Evolutionary conservation across 2,329 filamentous ascomycete genomes (phyloP).

Genomic region (Aspergillus ustus): DNA sequence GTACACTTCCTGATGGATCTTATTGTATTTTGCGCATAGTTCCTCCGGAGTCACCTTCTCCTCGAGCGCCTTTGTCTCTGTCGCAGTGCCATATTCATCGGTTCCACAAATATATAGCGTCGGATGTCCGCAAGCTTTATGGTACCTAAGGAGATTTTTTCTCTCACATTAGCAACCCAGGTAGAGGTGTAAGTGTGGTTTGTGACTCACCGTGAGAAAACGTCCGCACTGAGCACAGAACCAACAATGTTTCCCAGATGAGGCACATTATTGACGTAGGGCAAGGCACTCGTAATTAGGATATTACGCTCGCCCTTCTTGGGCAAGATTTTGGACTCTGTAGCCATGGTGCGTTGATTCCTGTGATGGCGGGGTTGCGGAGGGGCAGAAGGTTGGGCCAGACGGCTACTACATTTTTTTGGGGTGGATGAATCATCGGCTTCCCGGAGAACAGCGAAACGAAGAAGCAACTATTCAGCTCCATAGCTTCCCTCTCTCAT

Average conservation of each 20-base stretch:
- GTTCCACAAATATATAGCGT: conserved; percentile 87
- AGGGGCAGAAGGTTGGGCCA: conserved; percentile 18
- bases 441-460: conserved; percentile 3
- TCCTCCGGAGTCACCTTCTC: conserved; percentile 80
- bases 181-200: conserved; percentile 57
- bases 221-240: conserved; percentile 85
- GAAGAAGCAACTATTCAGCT: not conserved
- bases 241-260: conserved; percentile 90
- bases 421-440: conserved; percentile 28
- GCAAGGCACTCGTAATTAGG: conserved; percentile 87
- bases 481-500: conserved; percentile 59
- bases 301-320: conserved; percentile 80
- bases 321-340: conserved; percentile 59
- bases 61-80: conserved; percentile 92
- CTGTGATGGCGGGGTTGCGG: conserved; percentile 23
- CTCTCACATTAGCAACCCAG: conserved; percentile 22
- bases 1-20: conserved; percentile 87
- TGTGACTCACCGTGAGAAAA: conserved; percentile 63
- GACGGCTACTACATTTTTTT: conserved; percentile 9
- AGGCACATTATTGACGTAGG: conserved; percentile 79
- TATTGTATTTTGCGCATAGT: conserved; percentile 91
- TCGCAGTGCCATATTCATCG: conserved; percentile 95
- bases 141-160: conserved; percentile 59
- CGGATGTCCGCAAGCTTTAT: conserved; percentile 76
- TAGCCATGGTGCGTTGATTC: conserved; percentile 31